These are phyloP conservation scores for Spergularia bocconei DNA, from an alignment of 148 eudicot species.

Conservation along the genomic window DNA sequence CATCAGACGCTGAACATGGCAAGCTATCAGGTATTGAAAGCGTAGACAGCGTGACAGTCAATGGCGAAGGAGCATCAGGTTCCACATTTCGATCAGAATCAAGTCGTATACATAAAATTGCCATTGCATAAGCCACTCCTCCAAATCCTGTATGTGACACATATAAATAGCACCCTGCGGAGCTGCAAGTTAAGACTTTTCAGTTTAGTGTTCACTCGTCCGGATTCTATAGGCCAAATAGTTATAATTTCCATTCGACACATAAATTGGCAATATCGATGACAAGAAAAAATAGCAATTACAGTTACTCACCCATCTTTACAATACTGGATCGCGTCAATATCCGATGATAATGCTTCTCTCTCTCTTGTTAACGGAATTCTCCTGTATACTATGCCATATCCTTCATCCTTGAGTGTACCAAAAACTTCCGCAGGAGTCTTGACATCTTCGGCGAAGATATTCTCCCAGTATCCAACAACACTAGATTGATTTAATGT, in stretches of 20 bases:
- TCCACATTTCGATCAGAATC: slow-evolving; percentile 57
- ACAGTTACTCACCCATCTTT: slow-evolving; percentile 68
- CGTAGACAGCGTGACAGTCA: slow-evolving; percentile 23
- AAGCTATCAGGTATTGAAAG: slow-evolving; percentile 15
- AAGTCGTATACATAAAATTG: slow-evolving; percentile 74
- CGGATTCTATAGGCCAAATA: not conserved
- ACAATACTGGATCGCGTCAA: slow-evolving; percentile 81
- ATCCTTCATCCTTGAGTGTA: slow-evolving; percentile 65
- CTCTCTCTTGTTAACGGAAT: slow-evolving; percentile 92
- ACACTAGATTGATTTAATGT: slow-evolving; percentile 66
- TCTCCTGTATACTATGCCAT: slow-evolving; percentile 57
- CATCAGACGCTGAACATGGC: slow-evolving; percentile 44
- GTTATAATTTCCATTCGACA: not conserved
- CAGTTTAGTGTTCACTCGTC: slow-evolving; percentile 15
- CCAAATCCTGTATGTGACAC: slow-evolving; percentile 98
- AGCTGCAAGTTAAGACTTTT: slow-evolving; percentile 45
- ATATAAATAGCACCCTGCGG: slow-evolving; percentile 80
- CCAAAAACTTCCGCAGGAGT: slow-evolving; percentile 88
- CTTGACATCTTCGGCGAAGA: slow-evolving; percentile 72
- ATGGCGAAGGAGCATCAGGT: slow-evolving; percentile 31
- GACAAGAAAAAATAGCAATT: slow-evolving; percentile 17
- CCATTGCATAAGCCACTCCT: slow-evolving; percentile 96
- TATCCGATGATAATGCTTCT: slow-evolving; percentile 82
- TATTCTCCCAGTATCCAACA: slow-evolving; percentile 93
- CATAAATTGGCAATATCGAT: slow-evolving; percentile 1